Percentiles rank a stretch among this genome's conserved stretches.
phyloP scores from a whole-genome alignment of 1,284 basidiomycete species.

The Boletus smithii region DNA sequence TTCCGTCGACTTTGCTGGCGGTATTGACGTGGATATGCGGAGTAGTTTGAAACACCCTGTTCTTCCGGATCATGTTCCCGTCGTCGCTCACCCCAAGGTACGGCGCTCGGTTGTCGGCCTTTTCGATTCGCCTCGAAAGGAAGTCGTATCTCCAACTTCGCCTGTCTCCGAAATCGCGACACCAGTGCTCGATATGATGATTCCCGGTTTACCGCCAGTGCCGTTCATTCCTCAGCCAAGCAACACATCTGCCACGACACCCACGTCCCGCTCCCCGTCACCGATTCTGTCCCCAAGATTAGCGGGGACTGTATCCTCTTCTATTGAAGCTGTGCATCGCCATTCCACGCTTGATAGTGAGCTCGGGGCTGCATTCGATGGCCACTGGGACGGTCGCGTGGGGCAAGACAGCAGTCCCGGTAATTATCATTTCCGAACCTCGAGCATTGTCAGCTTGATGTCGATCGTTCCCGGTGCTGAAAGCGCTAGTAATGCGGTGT shows the following conservation, averaged over 20 bases:
- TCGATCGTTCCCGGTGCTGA: slow-evolving; percentile 16
- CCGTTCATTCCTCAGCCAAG: slow-evolving; percentile 35
- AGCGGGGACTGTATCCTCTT: slow-evolving; percentile 7
- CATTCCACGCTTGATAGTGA: slow-evolving; percentile 34
- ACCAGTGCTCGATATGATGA: slow-evolving; percentile 32
- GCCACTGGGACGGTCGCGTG: slow-evolving; percentile 16
- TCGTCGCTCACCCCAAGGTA: slow-evolving; percentile 26
- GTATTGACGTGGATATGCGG: slow-evolving; percentile 35
- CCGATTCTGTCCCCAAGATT: slow-evolving; percentile 12
- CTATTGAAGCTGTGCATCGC: slow-evolving; percentile 2
- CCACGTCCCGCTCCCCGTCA: slow-evolving; percentile 23
- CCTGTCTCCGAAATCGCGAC: slow-evolving; percentile 16
- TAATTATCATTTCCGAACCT: slow-evolving; percentile 19
- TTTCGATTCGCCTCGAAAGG: slow-evolving; percentile 44
- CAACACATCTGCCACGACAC: slow-evolving; percentile 18
- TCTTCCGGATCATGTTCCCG: slow-evolving; percentile 19
- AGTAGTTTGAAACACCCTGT: slow-evolving; percentile 33
- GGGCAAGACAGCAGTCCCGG: slow-evolving; percentile 7
- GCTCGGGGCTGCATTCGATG: slow-evolving; percentile 28
- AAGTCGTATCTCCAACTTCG: slow-evolving; percentile 5
- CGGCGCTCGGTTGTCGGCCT: slow-evolving; percentile 64
- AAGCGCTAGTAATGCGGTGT: not conserved
- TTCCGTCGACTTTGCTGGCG: slow-evolving; percentile 29
- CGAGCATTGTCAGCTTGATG: slow-evolving; percentile 24
- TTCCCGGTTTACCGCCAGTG: slow-evolving; percentile 34